phyloP scores from a whole-genome alignment of 106 monocot genomes.

The Dioscorea zingiberensis region DNA sequence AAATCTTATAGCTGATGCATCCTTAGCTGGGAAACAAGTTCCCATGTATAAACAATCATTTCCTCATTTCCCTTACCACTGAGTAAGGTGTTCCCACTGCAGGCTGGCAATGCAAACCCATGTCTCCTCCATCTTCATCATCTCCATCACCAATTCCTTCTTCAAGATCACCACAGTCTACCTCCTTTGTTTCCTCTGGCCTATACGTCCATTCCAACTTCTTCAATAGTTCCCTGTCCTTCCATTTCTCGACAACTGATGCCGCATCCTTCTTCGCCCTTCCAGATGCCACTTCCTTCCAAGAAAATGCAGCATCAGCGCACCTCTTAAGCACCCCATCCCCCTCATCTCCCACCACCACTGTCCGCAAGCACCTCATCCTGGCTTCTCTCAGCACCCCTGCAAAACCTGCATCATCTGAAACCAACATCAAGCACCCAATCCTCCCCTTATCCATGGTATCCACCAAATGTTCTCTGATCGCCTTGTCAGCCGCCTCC shows the following conservation, averaged over 20 bases:
- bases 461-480: conserved; percentile 26
- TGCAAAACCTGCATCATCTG: conserved; percentile 39
- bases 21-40: too few species aligned
- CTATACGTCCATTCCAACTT: conserved; percentile 62
- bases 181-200: conserved; percentile 1
- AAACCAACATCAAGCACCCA: conserved; percentile 58
- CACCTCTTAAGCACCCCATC: conserved; percentile 51
- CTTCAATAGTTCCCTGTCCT: conserved; percentile 48
- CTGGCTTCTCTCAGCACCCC: conserved; percentile 46
- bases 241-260: conserved; percentile 43
- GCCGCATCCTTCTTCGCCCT: conserved; percentile 54
- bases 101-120: background rate
- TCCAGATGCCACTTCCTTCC: conserved; percentile 63
- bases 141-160: conserved; percentile 8
- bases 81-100: too few species aligned
- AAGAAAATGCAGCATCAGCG: conserved; percentile 54
- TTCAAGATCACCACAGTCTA: conserved; percentile 6
- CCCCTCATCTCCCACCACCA: conserved; percentile 54
- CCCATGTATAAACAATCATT: too few species aligned
- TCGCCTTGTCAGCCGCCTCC: conserved; percentile 21
- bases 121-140: conserved; percentile 6
- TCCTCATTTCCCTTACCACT: too few species aligned
- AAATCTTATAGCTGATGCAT: too few species aligned
- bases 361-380: conserved; percentile 53
- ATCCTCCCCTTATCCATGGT: conserved; percentile 31